Evolutionary conservation across 306 rosid species (phyloP).

Genomic region (Prinsepia uniflora): DNA sequence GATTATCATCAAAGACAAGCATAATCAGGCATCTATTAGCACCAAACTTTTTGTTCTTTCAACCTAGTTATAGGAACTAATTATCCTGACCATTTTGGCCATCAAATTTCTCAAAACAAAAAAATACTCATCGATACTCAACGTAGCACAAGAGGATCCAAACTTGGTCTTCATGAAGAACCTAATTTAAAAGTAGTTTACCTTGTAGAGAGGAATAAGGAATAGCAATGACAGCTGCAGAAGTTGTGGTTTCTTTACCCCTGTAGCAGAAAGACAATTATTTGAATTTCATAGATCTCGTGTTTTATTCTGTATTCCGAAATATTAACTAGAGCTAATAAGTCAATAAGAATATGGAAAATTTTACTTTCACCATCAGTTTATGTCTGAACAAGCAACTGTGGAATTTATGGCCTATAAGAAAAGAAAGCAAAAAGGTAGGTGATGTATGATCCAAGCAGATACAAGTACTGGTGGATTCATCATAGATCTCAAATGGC

Average conservation of each 20-base stretch:
- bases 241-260: background rate
- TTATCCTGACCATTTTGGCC: background rate
- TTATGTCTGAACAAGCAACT: background rate
- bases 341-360: background rate
- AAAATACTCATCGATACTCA: background rate
- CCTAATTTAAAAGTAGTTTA: background rate
- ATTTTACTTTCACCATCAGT: background rate
- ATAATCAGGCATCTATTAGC: background rate
- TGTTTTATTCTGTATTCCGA: too few species aligned
- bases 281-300: background rate
- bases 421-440: background rate
- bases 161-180: background rate
- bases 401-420: background rate
- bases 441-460: background rate
- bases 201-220: slow-evolving; percentile 4
- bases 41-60: background rate
- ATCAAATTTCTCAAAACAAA: background rate
- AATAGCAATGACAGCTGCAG: background rate
- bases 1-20: background rate
- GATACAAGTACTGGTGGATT: background rate
- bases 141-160: background rate
- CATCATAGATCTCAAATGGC: background rate
- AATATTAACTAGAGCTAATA: background rate
- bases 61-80: background rate
- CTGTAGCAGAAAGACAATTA: background rate